Evolutionary conservation across 345 rosid species (phyloP).

Genomic region (sweet orange (Citrus sinensis)): DVS_A1.0 CM039166.1:23090501-23091000

Average conservation of each 20-base stretch:
- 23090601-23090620: not conserved
- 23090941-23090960: too few species aligned
- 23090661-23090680: conserved; percentile 41
- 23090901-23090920: too few species aligned
- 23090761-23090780: not conserved
- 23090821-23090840: not conserved
- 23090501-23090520: conserved; percentile 17
- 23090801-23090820: not conserved
- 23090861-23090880: not conserved
- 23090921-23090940: too few species aligned
- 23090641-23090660: conserved; percentile 32
- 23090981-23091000: too few species aligned
- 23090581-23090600: not conserved
- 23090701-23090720: conserved; percentile 9
- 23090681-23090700: conserved; percentile 36
- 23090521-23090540: conserved; percentile 13
- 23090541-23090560: conserved; percentile 16
- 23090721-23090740: conserved; percentile 1
- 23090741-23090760: conserved; percentile 8
- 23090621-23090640: not conserved
- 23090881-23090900: too few species aligned
- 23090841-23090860: not conserved
- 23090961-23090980: too few species aligned
- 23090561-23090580: conserved; percentile 11
- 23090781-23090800: conserved; percentile 15